A percentile compares a stretch with the other conserved stretches of the same genome.
Conservation (phyloP, 371 early-diverging fungal genomes). For the Conidiobolus incongruus region DNA sequence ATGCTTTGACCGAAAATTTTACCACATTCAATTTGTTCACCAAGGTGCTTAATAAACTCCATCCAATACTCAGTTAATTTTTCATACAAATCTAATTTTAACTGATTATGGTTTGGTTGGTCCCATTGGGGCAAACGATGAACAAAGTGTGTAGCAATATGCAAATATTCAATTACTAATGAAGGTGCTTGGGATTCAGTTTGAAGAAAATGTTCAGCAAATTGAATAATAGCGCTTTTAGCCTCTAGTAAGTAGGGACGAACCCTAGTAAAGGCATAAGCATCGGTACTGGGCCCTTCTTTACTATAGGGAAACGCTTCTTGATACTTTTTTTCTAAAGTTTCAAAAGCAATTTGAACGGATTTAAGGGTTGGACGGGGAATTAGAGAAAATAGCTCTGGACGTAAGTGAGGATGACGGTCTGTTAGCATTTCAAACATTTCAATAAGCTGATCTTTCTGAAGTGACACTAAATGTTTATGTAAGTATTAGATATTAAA, state of each 20-base stretch:
- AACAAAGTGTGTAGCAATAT: slow-evolving; percentile 43
- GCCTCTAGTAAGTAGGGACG: slow-evolving; percentile 47
- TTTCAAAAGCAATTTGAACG: slow-evolving; percentile 34
- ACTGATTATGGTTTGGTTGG: slow-evolving; percentile 33
- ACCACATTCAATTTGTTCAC: slow-evolving; percentile 44
- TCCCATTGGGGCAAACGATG: slow-evolving; percentile 73
- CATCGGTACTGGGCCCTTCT: slow-evolving; percentile 52
- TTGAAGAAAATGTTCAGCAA: slow-evolving; percentile 66
- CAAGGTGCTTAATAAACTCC: slow-evolving; percentile 39
- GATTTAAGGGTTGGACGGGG: slow-evolving; percentile 72
- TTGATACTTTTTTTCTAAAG: slow-evolving; percentile 40
- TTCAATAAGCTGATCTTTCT: slow-evolving; percentile 43
- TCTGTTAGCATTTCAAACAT: slow-evolving; percentile 45
- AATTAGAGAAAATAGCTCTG: slow-evolving; percentile 44
- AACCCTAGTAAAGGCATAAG: slow-evolving; percentile 77
- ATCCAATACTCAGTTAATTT: slow-evolving; percentile 57
- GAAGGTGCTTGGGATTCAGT: slow-evolving; percentile 40
- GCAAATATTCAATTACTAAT: slow-evolving; percentile 50
- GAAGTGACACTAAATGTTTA: slow-evolving; percentile 23
- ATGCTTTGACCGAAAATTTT: slow-evolving; percentile 44
- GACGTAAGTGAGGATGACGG: slow-evolving; percentile 40
- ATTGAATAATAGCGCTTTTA: slow-evolving; percentile 51
- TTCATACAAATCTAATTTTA: slow-evolving; percentile 35
- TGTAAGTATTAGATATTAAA: neutral
- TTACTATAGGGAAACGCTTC: slow-evolving; percentile 69